phyloP scores from a whole-genome alignment of 306 rosid species.

The Fragaria vesca region DNA sequence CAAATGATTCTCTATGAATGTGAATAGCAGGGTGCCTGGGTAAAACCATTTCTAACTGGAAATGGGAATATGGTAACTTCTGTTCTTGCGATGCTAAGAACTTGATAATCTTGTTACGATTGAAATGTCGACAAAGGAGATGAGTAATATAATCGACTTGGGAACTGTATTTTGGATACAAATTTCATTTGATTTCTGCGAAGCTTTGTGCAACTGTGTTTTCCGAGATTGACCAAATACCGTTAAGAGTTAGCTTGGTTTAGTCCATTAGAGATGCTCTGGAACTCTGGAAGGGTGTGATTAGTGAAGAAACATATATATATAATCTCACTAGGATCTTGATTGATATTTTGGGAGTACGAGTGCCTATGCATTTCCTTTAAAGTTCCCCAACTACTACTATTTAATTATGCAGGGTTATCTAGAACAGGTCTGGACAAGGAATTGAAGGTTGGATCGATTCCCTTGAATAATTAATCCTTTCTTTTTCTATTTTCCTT shows the following conservation, averaged over 20 bases:
- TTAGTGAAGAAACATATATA: background rate
- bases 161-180: background rate
- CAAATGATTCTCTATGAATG: background rate
- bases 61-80: background rate
- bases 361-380: background rate
- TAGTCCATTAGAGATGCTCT: background rate
- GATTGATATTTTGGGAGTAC: background rate
- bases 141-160: background rate
- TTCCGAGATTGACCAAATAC: background rate
- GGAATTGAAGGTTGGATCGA: slow-evolving; percentile 32
- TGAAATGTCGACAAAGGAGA: background rate
- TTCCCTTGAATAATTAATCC: slow-evolving; percentile 34
- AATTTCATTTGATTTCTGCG: background rate
- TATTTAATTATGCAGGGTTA: background rate
- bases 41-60: background rate
- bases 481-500: background rate
- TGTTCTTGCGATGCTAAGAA: background rate
- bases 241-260: background rate
- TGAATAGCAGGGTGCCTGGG: background rate
- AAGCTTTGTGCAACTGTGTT: background rate
- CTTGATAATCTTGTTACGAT: background rate
- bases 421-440: slow-evolving; percentile 22
- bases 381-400: background rate
- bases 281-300: background rate
- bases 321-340: background rate